These are phyloP conservation scores for Aspergillus piperis DNA, from an alignment of 2,329 filamentous ascomycete genomes.

Conservation along the genomic window DNA sequence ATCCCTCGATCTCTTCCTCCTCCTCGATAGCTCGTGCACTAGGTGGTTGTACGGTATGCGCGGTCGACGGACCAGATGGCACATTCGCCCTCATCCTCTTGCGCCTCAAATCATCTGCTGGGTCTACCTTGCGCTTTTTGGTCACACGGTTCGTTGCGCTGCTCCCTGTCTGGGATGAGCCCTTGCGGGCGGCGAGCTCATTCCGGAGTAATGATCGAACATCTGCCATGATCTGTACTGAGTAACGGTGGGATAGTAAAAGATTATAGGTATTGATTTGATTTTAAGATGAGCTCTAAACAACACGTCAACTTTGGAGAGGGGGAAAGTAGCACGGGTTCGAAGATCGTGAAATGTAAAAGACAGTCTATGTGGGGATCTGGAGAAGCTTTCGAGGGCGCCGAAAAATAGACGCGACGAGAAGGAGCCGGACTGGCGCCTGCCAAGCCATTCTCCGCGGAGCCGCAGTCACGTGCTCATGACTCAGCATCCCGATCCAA, in stretches of 20 bases:
- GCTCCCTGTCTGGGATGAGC: slow-evolving; percentile 58
- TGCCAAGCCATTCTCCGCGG: slow-evolving; percentile 24
- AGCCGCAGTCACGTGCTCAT: slow-evolving; percentile 25
- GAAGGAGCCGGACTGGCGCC: slow-evolving; percentile 20
- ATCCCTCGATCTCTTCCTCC: slow-evolving; percentile 29
- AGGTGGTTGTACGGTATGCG: slow-evolving; percentile 27
- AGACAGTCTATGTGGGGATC: slow-evolving; percentile 24
- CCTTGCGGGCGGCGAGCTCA: slow-evolving; percentile 72
- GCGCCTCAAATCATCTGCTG: slow-evolving; percentile 41
- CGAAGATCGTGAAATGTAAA: slow-evolving; percentile 6
- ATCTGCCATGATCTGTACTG: slow-evolving; percentile 64
- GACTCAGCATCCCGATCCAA: slow-evolving; percentile 15
- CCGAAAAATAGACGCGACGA: slow-evolving; percentile 24
- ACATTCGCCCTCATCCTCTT: slow-evolving; percentile 46
- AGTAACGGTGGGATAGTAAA: neutral
- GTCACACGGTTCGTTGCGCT: slow-evolving; percentile 39
- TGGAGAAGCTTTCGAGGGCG: slow-evolving; percentile 23
- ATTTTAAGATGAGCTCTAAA: neutral
- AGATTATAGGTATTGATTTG: neutral
- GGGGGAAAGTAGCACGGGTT: neutral
- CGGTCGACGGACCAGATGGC: slow-evolving; percentile 36
- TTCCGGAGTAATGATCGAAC: slow-evolving; percentile 76
- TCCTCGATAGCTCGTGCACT: slow-evolving; percentile 28
- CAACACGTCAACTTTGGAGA: neutral
- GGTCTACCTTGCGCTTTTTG: slow-evolving; percentile 59